These are phyloP conservation scores for Periconia macrospinosa DNA, from an alignment of 2,329 filamentous ascomycete genomes.

Conservation along the genomic window DNA sequence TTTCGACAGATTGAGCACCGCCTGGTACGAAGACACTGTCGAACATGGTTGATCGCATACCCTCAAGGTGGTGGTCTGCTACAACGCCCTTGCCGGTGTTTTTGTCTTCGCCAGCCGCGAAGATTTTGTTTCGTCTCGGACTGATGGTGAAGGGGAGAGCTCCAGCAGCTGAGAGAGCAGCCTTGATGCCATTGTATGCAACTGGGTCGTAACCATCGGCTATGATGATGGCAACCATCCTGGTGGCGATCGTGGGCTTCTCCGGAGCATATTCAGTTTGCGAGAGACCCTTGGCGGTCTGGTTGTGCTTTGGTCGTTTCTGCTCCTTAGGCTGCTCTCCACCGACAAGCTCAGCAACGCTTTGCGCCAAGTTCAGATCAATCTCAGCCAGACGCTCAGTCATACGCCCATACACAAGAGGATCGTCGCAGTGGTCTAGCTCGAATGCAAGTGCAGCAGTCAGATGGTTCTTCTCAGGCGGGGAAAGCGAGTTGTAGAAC, in stretches of 20 bases:
- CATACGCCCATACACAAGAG: slow-evolving; percentile 72
- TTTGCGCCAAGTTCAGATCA: slow-evolving; percentile 68
- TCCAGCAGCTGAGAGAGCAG: slow-evolving; percentile 61
- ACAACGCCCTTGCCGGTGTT: slow-evolving; percentile 57
- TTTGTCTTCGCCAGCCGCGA: slow-evolving; percentile 61
- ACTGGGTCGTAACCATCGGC: slow-evolving; percentile 74
- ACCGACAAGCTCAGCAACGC: slow-evolving; percentile 71
- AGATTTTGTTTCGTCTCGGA: slow-evolving; percentile 67
- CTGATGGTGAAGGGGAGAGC: slow-evolving; percentile 76
- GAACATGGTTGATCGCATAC: slow-evolving; percentile 78
- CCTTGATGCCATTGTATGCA: slow-evolving; percentile 67
- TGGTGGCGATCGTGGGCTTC: slow-evolving; percentile 68
- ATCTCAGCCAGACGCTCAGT: slow-evolving; percentile 71
- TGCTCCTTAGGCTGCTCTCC: slow-evolving; percentile 60
- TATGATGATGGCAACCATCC: slow-evolving; percentile 74
- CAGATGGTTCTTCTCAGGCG: slow-evolving; percentile 67
- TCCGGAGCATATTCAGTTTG: slow-evolving; percentile 68
- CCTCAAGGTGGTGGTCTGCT: slow-evolving; percentile 79
- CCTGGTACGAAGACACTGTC: slow-evolving; percentile 78
- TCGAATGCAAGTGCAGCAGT: slow-evolving; percentile 67
- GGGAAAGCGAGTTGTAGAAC: slow-evolving; percentile 77
- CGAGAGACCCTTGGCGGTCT: slow-evolving; percentile 67
- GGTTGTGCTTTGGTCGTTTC: slow-evolving; percentile 63
- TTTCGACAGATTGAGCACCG: slow-evolving; percentile 64
- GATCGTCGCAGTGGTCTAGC: slow-evolving; percentile 80